Conservation (phyloP, 2,329 filamentous ascomycete species). For the Aschersonia sp. region DNA sequence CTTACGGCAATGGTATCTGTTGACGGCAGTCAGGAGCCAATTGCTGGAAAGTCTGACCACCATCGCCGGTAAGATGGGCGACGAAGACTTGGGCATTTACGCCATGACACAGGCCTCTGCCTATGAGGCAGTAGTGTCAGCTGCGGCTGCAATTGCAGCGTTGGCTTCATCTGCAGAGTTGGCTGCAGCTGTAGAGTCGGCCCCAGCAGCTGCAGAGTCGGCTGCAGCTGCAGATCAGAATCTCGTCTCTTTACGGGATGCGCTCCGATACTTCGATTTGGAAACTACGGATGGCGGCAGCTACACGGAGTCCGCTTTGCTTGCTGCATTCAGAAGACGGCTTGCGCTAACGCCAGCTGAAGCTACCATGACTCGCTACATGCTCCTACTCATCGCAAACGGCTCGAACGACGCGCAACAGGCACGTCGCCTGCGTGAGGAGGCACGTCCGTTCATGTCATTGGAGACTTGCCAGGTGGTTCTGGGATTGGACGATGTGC, state of each 20-base stretch:
- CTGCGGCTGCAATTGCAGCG: neutral
- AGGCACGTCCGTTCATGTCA: slow-evolving; percentile 20
- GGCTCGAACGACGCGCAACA: slow-evolving; percentile 18
- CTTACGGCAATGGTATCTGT: slow-evolving; percentile 23
- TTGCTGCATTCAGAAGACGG: slow-evolving; percentile 20
- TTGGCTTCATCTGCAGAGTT: neutral
- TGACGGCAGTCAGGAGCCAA: slow-evolving; percentile 14
- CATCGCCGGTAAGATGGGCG: slow-evolving; percentile 19
- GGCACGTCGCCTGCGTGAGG: slow-evolving; percentile 15
- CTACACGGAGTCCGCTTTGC: slow-evolving; percentile 18
- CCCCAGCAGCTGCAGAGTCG: slow-evolving; percentile 1
- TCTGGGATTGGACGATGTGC: slow-evolving; percentile 12
- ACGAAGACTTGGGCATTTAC: slow-evolving; percentile 20
- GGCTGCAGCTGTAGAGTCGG: neutral
- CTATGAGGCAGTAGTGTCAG: slow-evolving; percentile 15
- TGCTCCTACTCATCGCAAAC: slow-evolving; percentile 19
- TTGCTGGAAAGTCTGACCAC: slow-evolving; percentile 18
- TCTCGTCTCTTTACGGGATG: slow-evolving; percentile 16
- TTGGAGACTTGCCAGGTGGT: slow-evolving; percentile 17
- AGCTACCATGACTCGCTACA: slow-evolving; percentile 15
- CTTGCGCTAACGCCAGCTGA: slow-evolving; percentile 15
- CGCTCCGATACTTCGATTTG: slow-evolving; percentile 19
- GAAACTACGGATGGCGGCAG: slow-evolving; percentile 16
- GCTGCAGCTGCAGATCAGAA: slow-evolving; percentile 2
- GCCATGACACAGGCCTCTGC: slow-evolving; percentile 23